Evolutionary conservation across 2,329 filamentous ascomycete species (phyloP).

Genomic region (Cladosporium sp.): DNA sequence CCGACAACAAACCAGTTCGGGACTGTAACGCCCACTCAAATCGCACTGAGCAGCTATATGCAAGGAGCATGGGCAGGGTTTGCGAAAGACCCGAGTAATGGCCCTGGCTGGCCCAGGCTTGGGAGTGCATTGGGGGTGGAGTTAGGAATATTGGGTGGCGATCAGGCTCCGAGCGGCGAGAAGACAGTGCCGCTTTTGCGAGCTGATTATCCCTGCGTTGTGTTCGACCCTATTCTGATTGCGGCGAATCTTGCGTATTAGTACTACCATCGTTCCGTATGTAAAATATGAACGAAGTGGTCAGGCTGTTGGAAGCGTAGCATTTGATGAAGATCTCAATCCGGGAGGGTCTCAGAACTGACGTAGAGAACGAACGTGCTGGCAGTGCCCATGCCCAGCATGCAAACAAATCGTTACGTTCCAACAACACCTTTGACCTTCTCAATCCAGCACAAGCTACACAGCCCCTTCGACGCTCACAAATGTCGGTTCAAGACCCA

Average conservation of each 20-base stretch:
- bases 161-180: neutral
- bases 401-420: too few relatives aligned
- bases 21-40: conserved; percentile 16
- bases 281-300: too few relatives aligned
- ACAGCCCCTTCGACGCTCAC: too few relatives aligned
- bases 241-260: neutral
- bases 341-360: too few relatives aligned
- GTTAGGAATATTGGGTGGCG: conserved; percentile 22
- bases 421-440: too few relatives aligned
- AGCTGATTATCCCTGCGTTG: neutral
- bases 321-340: too few relatives aligned
- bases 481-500: too few relatives aligned
- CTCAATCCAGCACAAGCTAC: too few relatives aligned
- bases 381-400: too few relatives aligned
- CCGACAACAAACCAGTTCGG: conserved; percentile 18
- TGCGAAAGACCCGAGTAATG: conserved; percentile 24
- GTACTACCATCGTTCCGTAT: neutral
- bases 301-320: too few relatives aligned
- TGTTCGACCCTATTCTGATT: neutral
- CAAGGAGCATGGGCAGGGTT: conserved; percentile 26
- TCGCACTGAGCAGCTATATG: conserved; percentile 26
- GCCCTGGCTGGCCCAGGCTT: conserved; percentile 30
- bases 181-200: neutral
- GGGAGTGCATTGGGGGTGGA: conserved; percentile 22
- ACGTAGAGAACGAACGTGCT: too few relatives aligned